Conservation (phyloP, 345 rosid genomes). For the Mercurialis annua region DNA sequence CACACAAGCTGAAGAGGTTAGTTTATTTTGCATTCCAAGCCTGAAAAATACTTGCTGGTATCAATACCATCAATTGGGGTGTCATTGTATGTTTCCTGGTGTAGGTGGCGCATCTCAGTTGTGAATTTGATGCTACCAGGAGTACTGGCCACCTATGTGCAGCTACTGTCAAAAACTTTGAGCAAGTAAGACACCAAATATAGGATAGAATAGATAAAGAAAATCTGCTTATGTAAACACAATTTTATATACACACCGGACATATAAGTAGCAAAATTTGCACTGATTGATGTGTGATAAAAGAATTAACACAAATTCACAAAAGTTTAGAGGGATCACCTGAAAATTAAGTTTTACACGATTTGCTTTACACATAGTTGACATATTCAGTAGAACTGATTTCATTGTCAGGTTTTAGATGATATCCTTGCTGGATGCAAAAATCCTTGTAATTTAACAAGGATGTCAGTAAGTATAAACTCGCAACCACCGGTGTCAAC, state of each 20-base stretch:
- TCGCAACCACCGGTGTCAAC: conserved; percentile 48
- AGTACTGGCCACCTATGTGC: conserved; percentile 89
- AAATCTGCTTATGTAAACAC: not conserved
- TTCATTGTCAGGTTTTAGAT: conserved; percentile 57
- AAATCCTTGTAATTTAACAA: conserved; percentile 52
- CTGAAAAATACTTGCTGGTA: not conserved
- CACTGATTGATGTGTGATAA: not conserved
- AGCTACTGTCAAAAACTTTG: conserved; percentile 72
- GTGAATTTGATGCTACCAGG: conserved; percentile 83
- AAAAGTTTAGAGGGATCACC: not conserved
- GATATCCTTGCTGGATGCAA: conserved; percentile 52
- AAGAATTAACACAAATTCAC: not conserved
- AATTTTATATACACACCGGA: not conserved
- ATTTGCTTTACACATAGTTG: not conserved
- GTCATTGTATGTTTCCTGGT: conserved; percentile 6
- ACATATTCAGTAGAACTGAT: not conserved
- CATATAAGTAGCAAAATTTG: not conserved
- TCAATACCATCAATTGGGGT: not conserved
- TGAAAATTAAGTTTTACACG: not conserved
- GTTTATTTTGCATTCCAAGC: conserved; percentile 9
- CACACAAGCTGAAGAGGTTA: conserved; percentile 70
- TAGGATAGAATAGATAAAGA: not conserved
- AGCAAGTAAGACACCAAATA: conserved; percentile 46
- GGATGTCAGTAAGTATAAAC: conserved; percentile 59
- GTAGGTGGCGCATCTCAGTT: conserved; percentile 58